Percentiles rank a stretch among this genome's conserved stretches.
Conservation (phyloP, 1,284 basidiomycete species). For the Pholiota adiposa region DNA sequence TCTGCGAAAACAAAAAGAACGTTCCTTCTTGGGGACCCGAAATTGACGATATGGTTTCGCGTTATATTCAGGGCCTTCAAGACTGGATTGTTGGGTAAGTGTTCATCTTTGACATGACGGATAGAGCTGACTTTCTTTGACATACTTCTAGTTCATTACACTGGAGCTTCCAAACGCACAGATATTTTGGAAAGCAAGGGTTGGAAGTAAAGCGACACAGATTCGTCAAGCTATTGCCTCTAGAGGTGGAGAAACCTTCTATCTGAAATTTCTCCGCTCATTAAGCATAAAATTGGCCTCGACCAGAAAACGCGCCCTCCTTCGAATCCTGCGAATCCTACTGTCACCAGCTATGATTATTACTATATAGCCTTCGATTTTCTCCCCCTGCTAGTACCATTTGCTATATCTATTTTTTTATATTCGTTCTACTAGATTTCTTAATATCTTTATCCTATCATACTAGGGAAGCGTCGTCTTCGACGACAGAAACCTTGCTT, state of each 20-base stretch:
- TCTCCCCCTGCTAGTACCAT: constrained; percentile 6
- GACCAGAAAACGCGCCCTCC: background rate
- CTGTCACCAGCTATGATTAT: background rate
- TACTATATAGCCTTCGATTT: constrained; percentile 8
- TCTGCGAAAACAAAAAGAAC: constrained; percentile 43
- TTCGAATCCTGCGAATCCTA: background rate
- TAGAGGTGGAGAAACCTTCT: constrained; percentile 17
- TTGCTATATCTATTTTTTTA: constrained; percentile 3
- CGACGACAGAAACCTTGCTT: too few species aligned
- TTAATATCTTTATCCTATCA: background rate
- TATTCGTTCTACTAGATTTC: constrained; percentile 1
- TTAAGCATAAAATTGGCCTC: background rate
- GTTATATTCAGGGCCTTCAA: constrained; percentile 55
- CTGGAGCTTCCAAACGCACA: constrained; percentile 61
- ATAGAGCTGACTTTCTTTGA: constrained; percentile 2
- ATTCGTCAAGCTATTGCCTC: constrained; percentile 47
- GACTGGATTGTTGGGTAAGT: constrained; percentile 63
- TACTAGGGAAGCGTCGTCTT: too few species aligned
- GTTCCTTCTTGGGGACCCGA: constrained; percentile 58
- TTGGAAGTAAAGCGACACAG: constrained; percentile 49
- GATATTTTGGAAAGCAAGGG: constrained; percentile 58
- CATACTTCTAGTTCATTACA: constrained; percentile 45
- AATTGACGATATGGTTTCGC: constrained; percentile 51
- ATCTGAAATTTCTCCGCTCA: background rate
- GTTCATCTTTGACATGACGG: constrained; percentile 8